phyloP scores from a whole-genome alignment of 208 protist species.

The Acanthamoeba triangularis region DNA sequence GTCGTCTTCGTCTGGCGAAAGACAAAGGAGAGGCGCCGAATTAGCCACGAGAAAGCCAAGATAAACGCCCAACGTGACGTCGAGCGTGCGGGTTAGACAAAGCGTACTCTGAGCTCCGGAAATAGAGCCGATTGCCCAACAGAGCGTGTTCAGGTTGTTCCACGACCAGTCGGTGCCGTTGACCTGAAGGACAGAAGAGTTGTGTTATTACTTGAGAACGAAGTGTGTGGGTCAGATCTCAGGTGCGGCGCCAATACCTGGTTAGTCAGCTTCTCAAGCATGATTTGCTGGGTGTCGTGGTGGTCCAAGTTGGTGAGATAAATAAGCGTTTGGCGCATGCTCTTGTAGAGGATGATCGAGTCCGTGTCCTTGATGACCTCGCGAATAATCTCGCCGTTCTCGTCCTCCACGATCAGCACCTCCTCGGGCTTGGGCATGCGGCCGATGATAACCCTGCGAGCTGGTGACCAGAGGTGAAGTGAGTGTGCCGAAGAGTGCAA shows the following conservation, averaged over 20 bases:
- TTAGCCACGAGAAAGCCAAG: too few relatives aligned
- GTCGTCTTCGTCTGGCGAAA: slow-evolving; percentile 92
- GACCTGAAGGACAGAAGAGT: slow-evolving; percentile 75
- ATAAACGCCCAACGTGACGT: too few relatives aligned
- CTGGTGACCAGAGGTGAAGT: slow-evolving; percentile 84
- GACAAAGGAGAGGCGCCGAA: neutral
- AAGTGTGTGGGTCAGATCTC: neutral
- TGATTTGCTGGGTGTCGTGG: slow-evolving; percentile 97
- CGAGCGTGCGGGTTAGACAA: neutral
- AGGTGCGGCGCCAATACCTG: slow-evolving; percentile 69
- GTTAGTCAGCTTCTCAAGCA: slow-evolving; percentile 93
- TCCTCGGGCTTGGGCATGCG: slow-evolving; percentile 99
- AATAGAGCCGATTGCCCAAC: slow-evolving; percentile 99
- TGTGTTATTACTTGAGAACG: neutral
- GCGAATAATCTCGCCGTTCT: slow-evolving; percentile 98
- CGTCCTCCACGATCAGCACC: slow-evolving; percentile 98
- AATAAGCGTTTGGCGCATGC: slow-evolving; percentile 98
- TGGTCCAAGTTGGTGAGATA: slow-evolving; percentile 98
- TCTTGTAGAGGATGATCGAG: slow-evolving; percentile 98
- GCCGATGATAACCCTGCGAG: slow-evolving; percentile 97
- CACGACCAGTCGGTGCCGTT: slow-evolving; percentile 97
- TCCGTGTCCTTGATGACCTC: slow-evolving; percentile 98
- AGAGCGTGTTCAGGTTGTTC: slow-evolving; percentile 98
- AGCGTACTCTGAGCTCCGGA: slow-evolving; percentile 94
- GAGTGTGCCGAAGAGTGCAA: slow-evolving; percentile 86